Base-by-base conservation (phyloP, 805 yeast species). In the Wickerhamomyces mucosus region DNA sequence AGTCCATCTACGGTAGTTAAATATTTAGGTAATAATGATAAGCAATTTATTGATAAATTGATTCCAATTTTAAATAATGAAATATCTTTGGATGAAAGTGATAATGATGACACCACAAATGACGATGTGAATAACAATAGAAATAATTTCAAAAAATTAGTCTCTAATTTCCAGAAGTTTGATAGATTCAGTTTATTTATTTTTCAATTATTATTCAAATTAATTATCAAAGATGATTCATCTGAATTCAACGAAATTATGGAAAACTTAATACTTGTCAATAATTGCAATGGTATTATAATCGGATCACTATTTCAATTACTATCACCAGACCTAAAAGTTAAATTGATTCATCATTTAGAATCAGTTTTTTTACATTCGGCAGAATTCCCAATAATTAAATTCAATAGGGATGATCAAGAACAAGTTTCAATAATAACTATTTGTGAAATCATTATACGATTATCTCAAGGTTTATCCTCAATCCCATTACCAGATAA, bases 311-410 rank as follows among this genome's bases (percentile, higher is more conserved):
- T 65, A 10, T 65, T 67, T 43, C 55, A 57, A 18, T 45, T 51
- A n/a, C 29, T 66, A 14, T 52, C 53, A n/a, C 42, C 48, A n/a
- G 32, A 35, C 0, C 38, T 52, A 21, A 64, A 64, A 30, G 27
- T 45, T 13, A 41, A 46, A 21, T 43, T 65, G 17, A 40, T 67
- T 16, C 45, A 53, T 26, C 50, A 57, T 25, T 54, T 65, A 37
- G 71, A 65, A 34, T 51, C 51, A n/a, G 39, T 61, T 6, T 67
- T 64, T 38, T 42, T 67, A 28, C 56, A 59, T 12, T 61, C 66
- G 1, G 61, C 58, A 7, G 45, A 38, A 1, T 66, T 67, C 39
- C 72, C 72, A 3, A 13, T 26, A 13, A 41, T 47, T 6, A 20
- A 29, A 3, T 25, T 47, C 17, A 26, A 40, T 21, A 38, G 24